Conservation (phyloP, 2,329 filamentous ascomycete genomes). For the Ascocoryne sarcoides region DNA sequence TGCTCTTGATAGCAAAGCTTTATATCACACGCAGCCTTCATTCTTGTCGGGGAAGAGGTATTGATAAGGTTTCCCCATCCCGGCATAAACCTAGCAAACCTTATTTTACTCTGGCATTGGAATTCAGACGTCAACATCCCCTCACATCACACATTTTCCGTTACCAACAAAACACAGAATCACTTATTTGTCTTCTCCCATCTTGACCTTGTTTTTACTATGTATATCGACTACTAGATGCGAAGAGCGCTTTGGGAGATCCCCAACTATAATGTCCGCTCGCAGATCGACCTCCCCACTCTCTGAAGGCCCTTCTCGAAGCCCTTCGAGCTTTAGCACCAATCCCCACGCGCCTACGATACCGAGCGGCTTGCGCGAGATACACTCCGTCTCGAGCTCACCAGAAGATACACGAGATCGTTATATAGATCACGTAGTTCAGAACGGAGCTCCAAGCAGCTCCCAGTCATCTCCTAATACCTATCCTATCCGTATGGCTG, state of each 20-base stretch:
- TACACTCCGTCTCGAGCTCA: constrained; percentile 19
- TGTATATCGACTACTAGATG: no score
- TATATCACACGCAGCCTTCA: no score
- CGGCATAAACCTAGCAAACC: no score
- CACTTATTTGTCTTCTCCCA: no score
- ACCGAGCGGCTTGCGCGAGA: constrained; percentile 25
- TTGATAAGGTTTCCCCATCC: no score
- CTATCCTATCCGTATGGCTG: constrained; percentile 12
- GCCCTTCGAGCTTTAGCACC: constrained; percentile 4
- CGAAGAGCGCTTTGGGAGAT: not conserved
- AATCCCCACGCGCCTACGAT: constrained; percentile 17
- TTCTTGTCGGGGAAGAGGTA: no score
- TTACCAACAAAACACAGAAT: no score
- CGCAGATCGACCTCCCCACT: constrained; percentile 5
- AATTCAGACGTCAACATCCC: no score
- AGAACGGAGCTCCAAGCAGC: constrained; percentile 10
- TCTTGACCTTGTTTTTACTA: no score
- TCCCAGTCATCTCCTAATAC: constrained; percentile 17
- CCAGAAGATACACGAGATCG: constrained; percentile 13
- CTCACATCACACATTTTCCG: no score
- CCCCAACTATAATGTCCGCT: constrained; percentile 4
- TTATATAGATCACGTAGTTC: not conserved
- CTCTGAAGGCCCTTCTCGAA: constrained; percentile 6
- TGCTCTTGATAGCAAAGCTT: no score
- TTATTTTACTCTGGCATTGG: no score